Base-by-base conservation (phyloP, 495 filamentous ascomycete genomes). In the Parmelia sp. region DNA sequence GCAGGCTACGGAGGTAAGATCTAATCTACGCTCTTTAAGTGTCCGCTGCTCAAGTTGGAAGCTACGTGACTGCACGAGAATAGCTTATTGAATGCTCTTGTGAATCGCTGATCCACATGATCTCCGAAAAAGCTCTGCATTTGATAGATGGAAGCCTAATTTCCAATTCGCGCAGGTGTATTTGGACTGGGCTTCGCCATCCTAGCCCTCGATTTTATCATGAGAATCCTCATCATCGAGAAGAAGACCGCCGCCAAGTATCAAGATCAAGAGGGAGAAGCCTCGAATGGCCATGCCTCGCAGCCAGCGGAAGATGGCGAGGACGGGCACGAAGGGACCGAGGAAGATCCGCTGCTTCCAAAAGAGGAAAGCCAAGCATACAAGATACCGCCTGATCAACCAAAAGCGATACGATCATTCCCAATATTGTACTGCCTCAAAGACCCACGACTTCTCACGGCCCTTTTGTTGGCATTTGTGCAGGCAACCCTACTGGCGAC, bases 201-300 rank as follows among this genome's bases (percentile, higher is more conserved):
- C 29, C 70, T 90, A 8, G 77, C 65, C 3, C 37, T 89, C 14
- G 87, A 90, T 74, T 81, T 88, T 63, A 40, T 81, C n/a, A 82
- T 88, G 82, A 79, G 87, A 10, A 63, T 87, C 5, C 70, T 82
- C 1, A 74, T 89, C 61, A 78, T 90, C 49, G 87, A 89, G 72
- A 88, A 88, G 75, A 83, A 82, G 65, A 73, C 70, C 1, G 70
- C 70, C 29, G 64, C 61, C 2, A 51, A 57, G 21, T 71, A 66
- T n/a, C 63, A 67, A 19, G n/a, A 66, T 25, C 42, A 65, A 58
- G 65, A 70, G 33, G 69, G 51, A 8, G 65, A 70, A 35, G 65
- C 58, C 36, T 17, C 39, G 2, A 58, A 65, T 17, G 60, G 35
- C 29, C 44, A 60, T 33, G 44, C 60, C 44, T 58, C 44, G 23